Conservation (phyloP, 2,329 filamentous ascomycete species). For the Trichophyton simii region DNA sequence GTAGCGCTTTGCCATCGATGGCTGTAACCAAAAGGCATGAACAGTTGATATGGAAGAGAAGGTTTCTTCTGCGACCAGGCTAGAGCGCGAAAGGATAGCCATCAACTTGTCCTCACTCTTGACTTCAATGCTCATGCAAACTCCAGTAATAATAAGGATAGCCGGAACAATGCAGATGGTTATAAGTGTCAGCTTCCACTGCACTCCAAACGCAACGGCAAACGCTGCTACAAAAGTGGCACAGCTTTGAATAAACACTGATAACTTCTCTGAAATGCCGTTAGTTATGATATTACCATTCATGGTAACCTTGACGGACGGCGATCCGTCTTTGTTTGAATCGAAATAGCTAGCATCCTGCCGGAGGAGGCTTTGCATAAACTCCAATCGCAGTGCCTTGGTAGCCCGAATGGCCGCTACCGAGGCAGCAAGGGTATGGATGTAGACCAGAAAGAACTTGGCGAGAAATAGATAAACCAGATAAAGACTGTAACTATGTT, state of each 20-base stretch:
- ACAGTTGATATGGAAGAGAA: background rate
- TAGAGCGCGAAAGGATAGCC: background rate
- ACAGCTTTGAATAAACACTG: conserved; percentile 28
- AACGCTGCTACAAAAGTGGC: background rate
- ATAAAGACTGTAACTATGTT: conserved; percentile 38
- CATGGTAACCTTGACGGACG: conserved; percentile 72
- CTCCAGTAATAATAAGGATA: background rate
- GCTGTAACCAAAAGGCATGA: background rate
- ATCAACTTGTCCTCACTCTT: background rate
- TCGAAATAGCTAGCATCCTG: conserved; percentile 81
- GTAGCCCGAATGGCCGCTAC: conserved; percentile 57
- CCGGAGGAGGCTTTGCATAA: conserved; percentile 60
- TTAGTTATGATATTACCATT: conserved; percentile 78
- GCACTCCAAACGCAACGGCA: background rate
- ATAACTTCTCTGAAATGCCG: conserved; percentile 71
- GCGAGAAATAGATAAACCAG: conserved; percentile 64
- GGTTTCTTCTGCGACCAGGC: background rate
- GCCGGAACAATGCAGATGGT: background rate
- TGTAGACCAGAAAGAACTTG: conserved; percentile 58
- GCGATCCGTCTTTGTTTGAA: conserved; percentile 68
- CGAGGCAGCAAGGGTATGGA: conserved; percentile 76
- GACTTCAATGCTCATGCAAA: background rate
- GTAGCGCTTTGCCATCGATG: background rate
- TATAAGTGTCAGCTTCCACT: background rate
- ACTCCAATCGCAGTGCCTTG: conserved; percentile 57